Evolutionary conservation across 805 yeast species (phyloP).

Genomic region (Wickerhamiella australiensis): DNA sequence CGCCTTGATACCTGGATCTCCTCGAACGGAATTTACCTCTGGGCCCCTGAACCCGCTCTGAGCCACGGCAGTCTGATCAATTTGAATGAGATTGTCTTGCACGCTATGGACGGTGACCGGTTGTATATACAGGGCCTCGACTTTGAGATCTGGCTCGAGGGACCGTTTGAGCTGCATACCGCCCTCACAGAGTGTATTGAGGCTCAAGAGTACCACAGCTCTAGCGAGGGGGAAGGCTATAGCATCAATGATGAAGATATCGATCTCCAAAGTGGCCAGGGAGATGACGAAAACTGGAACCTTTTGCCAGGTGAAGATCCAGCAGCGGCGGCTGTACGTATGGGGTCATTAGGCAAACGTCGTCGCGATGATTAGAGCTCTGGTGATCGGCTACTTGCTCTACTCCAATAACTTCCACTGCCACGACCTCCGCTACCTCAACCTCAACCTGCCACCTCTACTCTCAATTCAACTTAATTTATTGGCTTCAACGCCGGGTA

Average conservation of each 20-base stretch:
- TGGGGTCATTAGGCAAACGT: conserved; percentile 3
- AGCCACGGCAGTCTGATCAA: conserved; percentile 20
- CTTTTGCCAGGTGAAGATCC: neutral
- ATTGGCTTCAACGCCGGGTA: conserved; percentile 3
- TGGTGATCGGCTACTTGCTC: too few species aligned
- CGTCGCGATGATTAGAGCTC: neutral
- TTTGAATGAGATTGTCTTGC: conserved; percentile 22
- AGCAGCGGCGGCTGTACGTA: conserved; percentile 5
- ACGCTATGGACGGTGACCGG: conserved; percentile 21
- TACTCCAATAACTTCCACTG: neutral
- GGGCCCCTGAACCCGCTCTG: too few species aligned
- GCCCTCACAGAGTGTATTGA: conserved; percentile 11
- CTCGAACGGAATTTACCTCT: conserved; percentile 22
- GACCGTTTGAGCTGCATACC: conserved; percentile 1
- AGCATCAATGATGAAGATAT: neutral
- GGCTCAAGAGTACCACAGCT: neutral
- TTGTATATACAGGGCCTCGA: conserved; percentile 20
- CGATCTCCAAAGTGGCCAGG: conserved; percentile 14
- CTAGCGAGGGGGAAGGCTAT: conserved; percentile 3
- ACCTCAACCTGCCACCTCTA: neutral
- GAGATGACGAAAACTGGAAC: conserved; percentile 12
- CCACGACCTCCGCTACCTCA: too few species aligned
- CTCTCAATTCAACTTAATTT: neutral
- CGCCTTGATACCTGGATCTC: conserved; percentile 20
- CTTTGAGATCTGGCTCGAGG: conserved; percentile 5